These are phyloP conservation scores for Rauvolfia tetraphylla DNA, from an alignment of 257 asterid species.

Conservation along the genomic window DNA sequence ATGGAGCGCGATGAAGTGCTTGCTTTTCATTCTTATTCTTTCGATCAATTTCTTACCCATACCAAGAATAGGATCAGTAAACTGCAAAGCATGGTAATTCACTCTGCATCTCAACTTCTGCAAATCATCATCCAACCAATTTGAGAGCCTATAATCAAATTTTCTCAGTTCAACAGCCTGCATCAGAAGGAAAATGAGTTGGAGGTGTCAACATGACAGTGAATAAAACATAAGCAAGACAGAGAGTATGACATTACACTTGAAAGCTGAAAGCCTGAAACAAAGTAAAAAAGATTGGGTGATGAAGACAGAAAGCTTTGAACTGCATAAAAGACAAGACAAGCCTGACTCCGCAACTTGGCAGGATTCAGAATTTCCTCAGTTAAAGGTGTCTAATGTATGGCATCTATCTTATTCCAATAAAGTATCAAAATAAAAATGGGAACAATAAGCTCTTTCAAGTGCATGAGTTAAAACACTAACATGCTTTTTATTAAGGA, in stretches of 20 bases:
- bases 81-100: conserved; percentile 69
- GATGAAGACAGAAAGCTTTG: neutral
- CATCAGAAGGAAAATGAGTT: conserved; percentile 11
- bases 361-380: neutral
- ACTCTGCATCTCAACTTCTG: conserved; percentile 80
- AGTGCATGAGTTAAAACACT: conserved; percentile 15
- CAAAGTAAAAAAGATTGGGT: neutral
- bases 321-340: neutral
- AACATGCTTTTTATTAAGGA: conserved; percentile 50
- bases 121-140: conserved; percentile 41
- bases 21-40: conserved; percentile 59
- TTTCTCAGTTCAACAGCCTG: conserved; percentile 70
- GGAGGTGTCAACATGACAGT: neutral
- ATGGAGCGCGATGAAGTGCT: conserved; percentile 60
- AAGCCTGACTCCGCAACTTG: neutral
- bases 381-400: neutral
- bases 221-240: neutral
- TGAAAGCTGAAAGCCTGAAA: neutral
- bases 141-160: conserved; percentile 74
- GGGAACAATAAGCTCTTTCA: neutral
- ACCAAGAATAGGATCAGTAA: conserved; percentile 53
- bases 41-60: conserved; percentile 59
- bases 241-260: neutral
- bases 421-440: neutral
- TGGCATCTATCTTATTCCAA: neutral